Evolutionary conservation across 2,329 filamentous ascomycete genomes (phyloP).

Genomic region (Pseudogymnoascus sp.): DNA sequence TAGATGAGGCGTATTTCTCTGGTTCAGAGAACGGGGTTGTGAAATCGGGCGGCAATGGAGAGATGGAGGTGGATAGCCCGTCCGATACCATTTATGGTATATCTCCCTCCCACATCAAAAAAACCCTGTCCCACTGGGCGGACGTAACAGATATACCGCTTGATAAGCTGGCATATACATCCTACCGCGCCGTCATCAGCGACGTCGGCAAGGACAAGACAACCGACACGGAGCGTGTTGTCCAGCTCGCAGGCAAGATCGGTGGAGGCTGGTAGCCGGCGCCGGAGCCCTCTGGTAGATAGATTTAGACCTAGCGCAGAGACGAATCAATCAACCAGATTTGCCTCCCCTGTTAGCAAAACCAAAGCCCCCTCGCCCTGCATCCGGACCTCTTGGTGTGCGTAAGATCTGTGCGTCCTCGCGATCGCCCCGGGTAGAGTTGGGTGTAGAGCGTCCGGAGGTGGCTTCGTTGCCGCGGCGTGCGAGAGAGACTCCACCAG

Average conservation of each 20-base stretch:
- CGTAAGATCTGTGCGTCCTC: constrained; percentile 64
- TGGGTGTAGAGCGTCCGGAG: constrained; percentile 39
- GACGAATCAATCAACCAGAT: constrained; percentile 34
- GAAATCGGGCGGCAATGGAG: constrained; percentile 17
- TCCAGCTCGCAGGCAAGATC: constrained; percentile 81
- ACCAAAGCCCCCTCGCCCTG: constrained; percentile 68
- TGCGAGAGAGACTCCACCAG: constrained; percentile 42
- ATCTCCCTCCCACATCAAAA: constrained; percentile 58
- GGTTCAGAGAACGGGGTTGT: constrained; percentile 33
- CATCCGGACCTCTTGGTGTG: constrained; percentile 71
- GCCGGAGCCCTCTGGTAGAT: constrained; percentile 13
- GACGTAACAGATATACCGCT: constrained; percentile 61
- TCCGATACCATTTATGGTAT: constrained; percentile 55
- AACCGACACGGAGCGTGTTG: constrained; percentile 71
- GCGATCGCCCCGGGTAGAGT: constrained; percentile 25
- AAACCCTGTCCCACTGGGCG: constrained; percentile 71
- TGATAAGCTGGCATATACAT: constrained; percentile 73
- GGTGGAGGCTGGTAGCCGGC: constrained; percentile 78
- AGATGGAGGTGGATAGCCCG: constrained; percentile 24
- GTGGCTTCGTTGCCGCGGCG: constrained; percentile 37
- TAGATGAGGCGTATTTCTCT: constrained; percentile 89
- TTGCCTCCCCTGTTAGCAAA: constrained; percentile 61
- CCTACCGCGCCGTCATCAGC: constrained; percentile 86
- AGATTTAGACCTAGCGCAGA: constrained; percentile 24
- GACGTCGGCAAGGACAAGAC: constrained; percentile 76